These are phyloP conservation scores for Purshia tridentata DNA, from an alignment of 306 rosid species.

Conservation along the genomic window DNA sequence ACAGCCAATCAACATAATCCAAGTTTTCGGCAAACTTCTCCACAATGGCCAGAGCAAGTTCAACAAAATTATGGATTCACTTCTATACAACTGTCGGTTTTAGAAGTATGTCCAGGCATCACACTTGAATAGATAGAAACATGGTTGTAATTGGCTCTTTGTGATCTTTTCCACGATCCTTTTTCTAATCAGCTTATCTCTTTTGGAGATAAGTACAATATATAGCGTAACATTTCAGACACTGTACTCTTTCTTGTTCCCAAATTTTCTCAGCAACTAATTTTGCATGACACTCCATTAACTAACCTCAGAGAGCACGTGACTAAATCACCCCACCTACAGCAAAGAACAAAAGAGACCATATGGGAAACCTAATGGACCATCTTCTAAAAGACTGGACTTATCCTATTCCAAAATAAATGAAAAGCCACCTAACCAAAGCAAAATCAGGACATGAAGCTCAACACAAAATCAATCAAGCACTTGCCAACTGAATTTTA, in stretches of 20 bases:
- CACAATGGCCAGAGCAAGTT: neutral
- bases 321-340: slow-evolving; percentile 1
- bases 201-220: neutral
- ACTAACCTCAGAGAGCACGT: neutral
- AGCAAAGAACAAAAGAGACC: slow-evolving; percentile 1
- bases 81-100: too few relatives aligned
- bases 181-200: neutral
- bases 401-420: neutral
- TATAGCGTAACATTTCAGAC: neutral
- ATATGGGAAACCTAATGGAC: neutral
- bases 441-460: neutral
- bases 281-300: neutral
- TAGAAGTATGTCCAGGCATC: too few relatives aligned
- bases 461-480: slow-evolving; percentile 1
- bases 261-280: neutral
- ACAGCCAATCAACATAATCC: neutral
- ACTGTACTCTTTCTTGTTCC: neutral
- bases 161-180: too few relatives aligned
- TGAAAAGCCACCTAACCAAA: neutral
- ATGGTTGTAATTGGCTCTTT: too few relatives aligned
- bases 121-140: too few relatives aligned
- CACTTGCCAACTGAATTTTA: neutral
- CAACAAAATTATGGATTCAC: neutral
- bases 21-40: neutral
- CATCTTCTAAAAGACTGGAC: neutral